Evolutionary conservation across 768 basidiomycete genomes (phyloP), one percentile per base, ranked within the genome.

Genomic region (Gymnopilus junonius): DNA sequence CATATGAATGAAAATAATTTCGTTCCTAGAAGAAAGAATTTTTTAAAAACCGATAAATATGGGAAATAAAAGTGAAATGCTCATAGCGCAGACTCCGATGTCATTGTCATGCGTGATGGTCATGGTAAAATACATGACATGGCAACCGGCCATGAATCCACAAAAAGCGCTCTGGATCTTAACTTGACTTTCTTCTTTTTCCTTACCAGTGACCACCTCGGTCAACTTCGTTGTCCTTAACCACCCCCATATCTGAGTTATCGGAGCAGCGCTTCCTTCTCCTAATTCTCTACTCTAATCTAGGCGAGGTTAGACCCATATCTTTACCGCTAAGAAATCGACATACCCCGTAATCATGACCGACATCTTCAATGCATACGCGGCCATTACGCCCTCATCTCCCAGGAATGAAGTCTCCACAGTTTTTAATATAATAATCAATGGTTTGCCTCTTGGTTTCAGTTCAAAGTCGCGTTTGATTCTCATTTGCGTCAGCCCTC

Each of bases 351-450:
- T 53, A 50, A 65, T 67, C 63, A 87, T 88, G 86, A 72, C 84
- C 59, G 76, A 79, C 46, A 75, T 82, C 60, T 72, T 84, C 61
- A 73, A 76, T 63, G 69, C 79, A 46, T 89, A 87, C 68, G 75
- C 75, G 51, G 76, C 79, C 39, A 81, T 88, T 59, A 75, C 84
- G 12, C 61, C 80, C 12, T 77, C 84, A 17, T 83, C 86, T 1
- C 67, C 80, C 27, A 79, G 81, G 66, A 66, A 76, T 12, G 80
- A 86, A 34, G 77, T 87, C 34, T 69, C 81, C 27, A 67, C 72
- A 12, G 82, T 82, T 12, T 80, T 89, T 50, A 80, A 83, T 64
- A 78, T 79, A 42, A 82, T 89, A 42, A 80, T 82, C 65, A 76
- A 78, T 64, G 80, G 88, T 86, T 60, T 29, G 78, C 34, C 45